Base-by-base conservation (phyloP, 306 rosid species). In the Oemleria cerasiformis region DNA sequence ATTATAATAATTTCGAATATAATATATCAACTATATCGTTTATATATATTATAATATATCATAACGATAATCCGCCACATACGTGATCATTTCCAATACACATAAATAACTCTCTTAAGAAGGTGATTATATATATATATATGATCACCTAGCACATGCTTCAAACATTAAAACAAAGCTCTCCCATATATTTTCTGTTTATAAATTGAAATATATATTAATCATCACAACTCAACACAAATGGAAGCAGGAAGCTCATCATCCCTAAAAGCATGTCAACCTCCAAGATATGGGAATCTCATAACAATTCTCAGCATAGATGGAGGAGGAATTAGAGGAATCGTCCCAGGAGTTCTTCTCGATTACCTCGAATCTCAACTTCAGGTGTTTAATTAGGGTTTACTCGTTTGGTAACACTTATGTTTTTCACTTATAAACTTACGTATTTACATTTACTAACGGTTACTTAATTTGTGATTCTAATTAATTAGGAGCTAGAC, bases 271-370 rank as follows among this genome's bases (percentile, higher is more conserved):
- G 17, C 0, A 19, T 3, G 47, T 57, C 60, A 16, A 49, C 79
- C 65, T 42, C 80, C 76, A 47, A 39, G 30, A 55, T 47, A 55
- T 63, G 83, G 83, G 66, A 23, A 69, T n/a, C n/a, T n/a, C n/a
- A n/a, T n/a, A n/a, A n/a, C n/a, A n/a, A n/a, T n/a, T n/a, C n/a
- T n/a, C n/a, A 75, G 83, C 54, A 75, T 79, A 4, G 83, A 79
- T 20, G 83, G 83, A 16, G 83, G 83, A 55, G 83, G 83, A 14
- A 42, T 79, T 65, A 75, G 70, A 71, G 83, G 83, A 49, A 79
- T 74, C 64, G 70, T 79, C 39, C 83, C 83, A 0, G 80, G 73
- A 48, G 77, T 75, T 54, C 12, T 75, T 48, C 77, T 80, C 6
- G 23, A 20, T 16, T 57, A 70, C 16, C 80, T 80, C 23, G 83